Percentiles rank a stretch among this genome's conserved stretches.
Evolutionary conservation across 352 stramenopile genomes (phyloP).

Genomic region (Globisporangium megalacanthum): DNA sequence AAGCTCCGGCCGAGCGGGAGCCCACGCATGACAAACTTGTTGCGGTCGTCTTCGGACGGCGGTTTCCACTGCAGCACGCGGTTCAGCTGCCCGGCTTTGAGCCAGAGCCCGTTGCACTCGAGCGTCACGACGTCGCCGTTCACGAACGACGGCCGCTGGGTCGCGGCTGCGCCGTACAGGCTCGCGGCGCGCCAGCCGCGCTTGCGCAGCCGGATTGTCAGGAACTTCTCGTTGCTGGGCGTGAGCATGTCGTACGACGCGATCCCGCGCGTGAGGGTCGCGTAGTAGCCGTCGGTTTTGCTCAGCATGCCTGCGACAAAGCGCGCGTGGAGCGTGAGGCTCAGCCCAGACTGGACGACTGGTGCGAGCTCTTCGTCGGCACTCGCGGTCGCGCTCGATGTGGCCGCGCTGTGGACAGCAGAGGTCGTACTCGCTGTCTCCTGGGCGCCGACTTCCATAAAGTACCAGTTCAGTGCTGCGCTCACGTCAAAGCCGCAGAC

Average conservation of each 20-base stretch:
- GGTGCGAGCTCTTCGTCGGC: constrained; percentile 10
- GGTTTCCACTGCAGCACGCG: constrained; percentile 86
- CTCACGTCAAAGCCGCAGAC: constrained; percentile 81
- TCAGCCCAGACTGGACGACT: constrained; percentile 65
- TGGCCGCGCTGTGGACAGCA: background rate
- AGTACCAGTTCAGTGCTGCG: constrained; percentile 85
- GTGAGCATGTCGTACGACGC: constrained; percentile 79
- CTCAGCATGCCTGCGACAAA: constrained; percentile 70
- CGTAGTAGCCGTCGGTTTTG: constrained; percentile 84
- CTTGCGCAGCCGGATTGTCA: constrained; percentile 76
- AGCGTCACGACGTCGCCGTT: constrained; percentile 86
- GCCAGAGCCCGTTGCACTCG: constrained; percentile 85
- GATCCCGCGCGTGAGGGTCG: constrained; percentile 67
- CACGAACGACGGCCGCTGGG: constrained; percentile 61
- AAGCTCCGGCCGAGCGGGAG: constrained; percentile 69
- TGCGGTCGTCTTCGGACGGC: constrained; percentile 75
- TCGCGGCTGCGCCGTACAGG: constrained; percentile 21
- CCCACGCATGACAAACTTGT: constrained; percentile 83
- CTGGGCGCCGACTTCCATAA: constrained; percentile 58
- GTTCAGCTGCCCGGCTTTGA: constrained; percentile 65
- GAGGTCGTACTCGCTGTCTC: constrained; percentile 1
- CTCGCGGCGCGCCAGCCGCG: constrained; percentile 49
- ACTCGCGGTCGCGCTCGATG: background rate
- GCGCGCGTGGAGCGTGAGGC: constrained; percentile 71
- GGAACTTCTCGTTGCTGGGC: constrained; percentile 79